A percentile compares a stretch with the other conserved stretches of the same genome.
phyloP scores from a whole-genome alignment of 352 stramenopile species.

The Phytophthora citricola region DNA sequence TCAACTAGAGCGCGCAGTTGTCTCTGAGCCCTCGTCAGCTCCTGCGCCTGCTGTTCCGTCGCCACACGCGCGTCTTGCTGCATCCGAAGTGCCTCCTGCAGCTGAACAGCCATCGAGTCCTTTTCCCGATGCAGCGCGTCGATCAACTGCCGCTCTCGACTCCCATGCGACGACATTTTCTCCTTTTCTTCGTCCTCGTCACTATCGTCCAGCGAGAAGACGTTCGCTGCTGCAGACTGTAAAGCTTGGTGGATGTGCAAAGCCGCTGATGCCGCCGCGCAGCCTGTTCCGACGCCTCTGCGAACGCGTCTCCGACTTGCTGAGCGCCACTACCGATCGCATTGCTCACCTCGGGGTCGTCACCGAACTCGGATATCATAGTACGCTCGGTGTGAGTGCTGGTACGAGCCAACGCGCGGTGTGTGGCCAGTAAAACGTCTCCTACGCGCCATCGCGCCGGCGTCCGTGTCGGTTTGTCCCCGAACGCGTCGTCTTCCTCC shows the following conservation, averaged over 20 bases:
- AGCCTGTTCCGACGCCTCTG: conserved; percentile 40
- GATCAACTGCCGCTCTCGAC: conserved; percentile 54
- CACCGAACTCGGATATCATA: conserved; percentile 62
- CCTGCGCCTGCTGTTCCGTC: conserved; percentile 64
- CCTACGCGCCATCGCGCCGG: conserved; percentile 64
- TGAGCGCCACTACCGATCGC: conserved; percentile 49
- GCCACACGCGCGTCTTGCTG: conserved; percentile 52
- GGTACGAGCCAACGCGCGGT: conserved; percentile 63
- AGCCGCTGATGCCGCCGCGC: conserved; percentile 35
- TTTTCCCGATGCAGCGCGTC: conserved; percentile 73
- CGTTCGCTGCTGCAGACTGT: conserved; percentile 42
- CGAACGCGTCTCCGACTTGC: conserved; percentile 44
- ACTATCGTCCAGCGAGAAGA: conserved; percentile 11
- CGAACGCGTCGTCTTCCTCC: conserved; percentile 33
- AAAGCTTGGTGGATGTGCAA: conserved; percentile 52
- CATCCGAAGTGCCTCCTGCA: conserved; percentile 60
- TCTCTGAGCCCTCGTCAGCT: conserved; percentile 62
- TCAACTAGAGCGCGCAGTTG: conserved; percentile 47
- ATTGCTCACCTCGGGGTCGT: conserved; percentile 52
- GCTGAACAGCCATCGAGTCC: conserved; percentile 52
- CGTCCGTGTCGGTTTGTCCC: conserved; percentile 32
- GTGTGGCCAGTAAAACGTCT: conserved; percentile 69
- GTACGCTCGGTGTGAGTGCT: conserved; percentile 57
- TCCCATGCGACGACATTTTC: conserved; percentile 10
- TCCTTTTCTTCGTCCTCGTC: conserved; percentile 19